Percentiles rank a stretch among this genome's conserved stretches.
These are phyloP conservation scores for Phytopythium litorale DNA, from an alignment of 352 stramenopile genomes.

Conservation along the genomic window DNA sequence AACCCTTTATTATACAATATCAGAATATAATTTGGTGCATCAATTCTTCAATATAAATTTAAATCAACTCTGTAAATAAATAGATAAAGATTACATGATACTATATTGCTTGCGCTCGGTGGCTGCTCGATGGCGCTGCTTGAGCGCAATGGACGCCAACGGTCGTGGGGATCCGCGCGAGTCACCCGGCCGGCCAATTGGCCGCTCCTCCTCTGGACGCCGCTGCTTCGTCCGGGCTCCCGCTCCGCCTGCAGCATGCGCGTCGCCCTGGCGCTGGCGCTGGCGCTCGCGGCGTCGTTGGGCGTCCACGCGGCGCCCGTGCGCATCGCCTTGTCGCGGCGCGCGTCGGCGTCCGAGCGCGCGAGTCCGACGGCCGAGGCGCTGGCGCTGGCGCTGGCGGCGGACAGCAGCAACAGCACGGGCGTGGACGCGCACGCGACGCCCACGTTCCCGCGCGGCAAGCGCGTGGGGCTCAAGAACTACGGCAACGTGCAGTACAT, in stretches of 20 bases:
- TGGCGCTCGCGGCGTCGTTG: neutral
- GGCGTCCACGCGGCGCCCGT: slow-evolving; percentile 14
- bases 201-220: neutral
- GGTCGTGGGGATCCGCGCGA: neutral
- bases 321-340: slow-evolving; percentile 26
- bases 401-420: neutral
- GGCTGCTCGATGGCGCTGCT: neutral
- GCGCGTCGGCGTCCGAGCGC: neutral
- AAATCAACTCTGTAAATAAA: neutral
- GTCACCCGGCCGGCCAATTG: neutral
- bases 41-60: neutral
- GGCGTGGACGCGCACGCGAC: slow-evolving; percentile 12
- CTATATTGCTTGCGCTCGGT: too few relatives aligned
- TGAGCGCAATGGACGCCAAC: neutral
- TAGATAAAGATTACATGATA: neutral
- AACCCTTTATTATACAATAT: neutral
- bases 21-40: too few relatives aligned
- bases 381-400: neutral
- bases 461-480: slow-evolving; percentile 63
- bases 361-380: neutral
- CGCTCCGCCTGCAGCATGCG: neutral
- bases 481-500: slow-evolving; percentile 87
- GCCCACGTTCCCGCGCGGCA: slow-evolving; percentile 22
- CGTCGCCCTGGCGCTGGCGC: neutral
- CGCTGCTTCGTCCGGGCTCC: neutral